These are phyloP conservation scores for Quercus rubra DNA, from an alignment of 306 rosid species.

Conservation along the genomic window DNA sequence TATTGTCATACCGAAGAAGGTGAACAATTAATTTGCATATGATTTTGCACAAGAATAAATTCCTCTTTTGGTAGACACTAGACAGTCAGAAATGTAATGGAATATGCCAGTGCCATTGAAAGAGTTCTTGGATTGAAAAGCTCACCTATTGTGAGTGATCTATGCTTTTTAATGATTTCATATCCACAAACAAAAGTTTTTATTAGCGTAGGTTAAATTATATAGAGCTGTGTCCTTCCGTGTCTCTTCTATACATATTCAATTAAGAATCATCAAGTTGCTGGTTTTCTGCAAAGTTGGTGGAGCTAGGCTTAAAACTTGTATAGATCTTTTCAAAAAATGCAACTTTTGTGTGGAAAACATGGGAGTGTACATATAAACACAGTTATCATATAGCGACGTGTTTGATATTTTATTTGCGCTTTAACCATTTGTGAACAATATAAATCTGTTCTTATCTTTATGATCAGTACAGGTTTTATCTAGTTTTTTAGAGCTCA, in stretches of 20 bases:
- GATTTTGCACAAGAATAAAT: not conserved
- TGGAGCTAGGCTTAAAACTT: not conserved
- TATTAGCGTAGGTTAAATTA: not conserved
- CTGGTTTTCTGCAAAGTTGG: not conserved
- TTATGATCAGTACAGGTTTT: slow-evolving; percentile 5
- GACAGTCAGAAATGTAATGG: not conserved
- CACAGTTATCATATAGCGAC: not conserved
- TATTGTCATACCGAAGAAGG: not conserved
- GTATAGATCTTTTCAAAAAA: not conserved
- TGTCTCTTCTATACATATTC: not conserved
- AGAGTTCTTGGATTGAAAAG: not conserved
- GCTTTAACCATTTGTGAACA: slow-evolving; percentile 5
- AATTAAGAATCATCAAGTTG: not conserved
- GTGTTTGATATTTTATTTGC: slow-evolving; percentile 1
- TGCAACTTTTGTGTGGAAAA: not conserved
- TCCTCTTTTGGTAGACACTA: not conserved
- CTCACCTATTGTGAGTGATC: not conserved
- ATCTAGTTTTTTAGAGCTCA: slow-evolving; percentile 3
- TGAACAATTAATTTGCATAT: not conserved
- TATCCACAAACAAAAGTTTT: not conserved
- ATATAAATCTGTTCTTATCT: slow-evolving; percentile 33
- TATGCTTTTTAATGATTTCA: not conserved
- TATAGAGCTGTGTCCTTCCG: not conserved
- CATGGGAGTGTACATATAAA: no score
- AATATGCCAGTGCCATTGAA: not conserved